A percentile compares a stretch with the other conserved stretches of the same genome.
Conservation (phyloP, 805 yeast species). For the Metschnikowia colocasiae region DNA sequence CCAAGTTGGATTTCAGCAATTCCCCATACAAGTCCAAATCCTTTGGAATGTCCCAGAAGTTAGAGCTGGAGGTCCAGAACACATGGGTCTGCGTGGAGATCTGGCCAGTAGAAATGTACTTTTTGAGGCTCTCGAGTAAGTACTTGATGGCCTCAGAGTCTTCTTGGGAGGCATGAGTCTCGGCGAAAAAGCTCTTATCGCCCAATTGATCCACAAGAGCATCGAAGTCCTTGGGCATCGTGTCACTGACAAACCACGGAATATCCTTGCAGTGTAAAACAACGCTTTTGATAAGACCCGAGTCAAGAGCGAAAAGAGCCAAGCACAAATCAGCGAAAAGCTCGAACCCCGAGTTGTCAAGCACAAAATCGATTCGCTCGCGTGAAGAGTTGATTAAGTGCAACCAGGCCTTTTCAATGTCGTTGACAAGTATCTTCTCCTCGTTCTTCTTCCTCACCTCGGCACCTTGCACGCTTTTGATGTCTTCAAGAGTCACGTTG, state of each 20-base stretch:
- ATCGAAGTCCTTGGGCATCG: slow-evolving; percentile 76
- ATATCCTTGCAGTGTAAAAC: slow-evolving; percentile 83
- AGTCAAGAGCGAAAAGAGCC: slow-evolving; percentile 48
- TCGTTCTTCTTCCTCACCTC: slow-evolving; percentile 80
- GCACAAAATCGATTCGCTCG: slow-evolving; percentile 70
- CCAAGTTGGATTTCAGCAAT: slow-evolving; percentile 60
- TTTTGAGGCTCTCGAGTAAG: slow-evolving; percentile 22
- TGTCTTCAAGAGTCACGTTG: slow-evolving; percentile 78
- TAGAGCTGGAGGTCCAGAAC: slow-evolving; percentile 83
- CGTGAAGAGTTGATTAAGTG: slow-evolving; percentile 30
- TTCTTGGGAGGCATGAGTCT: slow-evolving; percentile 21
- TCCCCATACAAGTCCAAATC: slow-evolving; percentile 61
- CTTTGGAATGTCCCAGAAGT: slow-evolving; percentile 71
- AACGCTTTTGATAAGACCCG: slow-evolving; percentile 59
- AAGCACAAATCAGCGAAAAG: slow-evolving; percentile 75
- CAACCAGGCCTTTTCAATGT: slow-evolving; percentile 65
- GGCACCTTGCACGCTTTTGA: slow-evolving; percentile 87
- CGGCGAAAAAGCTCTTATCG: slow-evolving; percentile 50
- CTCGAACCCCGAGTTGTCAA: slow-evolving; percentile 95
- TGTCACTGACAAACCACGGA: slow-evolving; percentile 98
- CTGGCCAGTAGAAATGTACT: slow-evolving; percentile 21
- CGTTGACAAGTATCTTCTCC: slow-evolving; percentile 73
- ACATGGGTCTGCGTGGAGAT: slow-evolving; percentile 45
- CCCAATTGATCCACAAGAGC: slow-evolving; percentile 54
- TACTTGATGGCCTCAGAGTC: slow-evolving; percentile 22